Conservation (phyloP, 2,329 filamentous ascomycete genomes). For the Trichophyton verrucosum region DNA sequence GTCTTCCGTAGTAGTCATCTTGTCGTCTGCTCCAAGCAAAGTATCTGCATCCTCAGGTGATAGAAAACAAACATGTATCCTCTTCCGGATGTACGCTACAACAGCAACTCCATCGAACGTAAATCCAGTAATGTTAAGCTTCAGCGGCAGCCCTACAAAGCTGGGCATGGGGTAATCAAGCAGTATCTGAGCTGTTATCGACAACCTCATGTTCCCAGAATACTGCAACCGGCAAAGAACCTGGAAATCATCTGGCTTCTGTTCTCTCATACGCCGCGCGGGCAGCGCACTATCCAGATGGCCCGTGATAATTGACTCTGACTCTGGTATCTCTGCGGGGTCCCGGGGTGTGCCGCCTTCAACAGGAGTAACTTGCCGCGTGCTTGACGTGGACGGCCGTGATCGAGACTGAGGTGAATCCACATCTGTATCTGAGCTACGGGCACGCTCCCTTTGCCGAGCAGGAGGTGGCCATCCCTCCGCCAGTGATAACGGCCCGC, state of each 20-base stretch:
- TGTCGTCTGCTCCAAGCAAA: slow-evolving; percentile 41
- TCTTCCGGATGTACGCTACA: slow-evolving; percentile 75
- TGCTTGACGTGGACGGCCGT: slow-evolving; percentile 30
- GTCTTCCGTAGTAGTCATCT: slow-evolving; percentile 7
- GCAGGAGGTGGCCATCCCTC: slow-evolving; percentile 14
- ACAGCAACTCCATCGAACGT: slow-evolving; percentile 93
- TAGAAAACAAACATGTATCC: slow-evolving; percentile 87
- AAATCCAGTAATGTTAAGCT: slow-evolving; percentile 86
- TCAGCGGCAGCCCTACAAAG: slow-evolving; percentile 90
- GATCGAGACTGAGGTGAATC: slow-evolving; percentile 29
- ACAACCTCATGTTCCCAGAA: slow-evolving; percentile 72
- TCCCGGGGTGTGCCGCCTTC: background rate
- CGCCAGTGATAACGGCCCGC: slow-evolving; percentile 23
- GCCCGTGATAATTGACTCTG: background rate
- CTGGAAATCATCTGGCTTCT: slow-evolving; percentile 74
- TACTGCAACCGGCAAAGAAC: slow-evolving; percentile 86
- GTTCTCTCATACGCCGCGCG: slow-evolving; percentile 52
- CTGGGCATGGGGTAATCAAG: slow-evolving; percentile 98
- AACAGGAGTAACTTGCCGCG: background rate
- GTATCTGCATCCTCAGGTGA: slow-evolving; percentile 81
- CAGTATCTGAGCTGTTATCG: slow-evolving; percentile 85
- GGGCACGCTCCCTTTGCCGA: slow-evolving; percentile 11
- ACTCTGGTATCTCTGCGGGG: slow-evolving; percentile 4
- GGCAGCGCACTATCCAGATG: slow-evolving; percentile 14
- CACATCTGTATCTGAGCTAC: slow-evolving; percentile 23